These are phyloP conservation scores for Babesia gibsoni DNA, from an alignment of 169 alveolate genomes.

Conservation along the genomic window DNA sequence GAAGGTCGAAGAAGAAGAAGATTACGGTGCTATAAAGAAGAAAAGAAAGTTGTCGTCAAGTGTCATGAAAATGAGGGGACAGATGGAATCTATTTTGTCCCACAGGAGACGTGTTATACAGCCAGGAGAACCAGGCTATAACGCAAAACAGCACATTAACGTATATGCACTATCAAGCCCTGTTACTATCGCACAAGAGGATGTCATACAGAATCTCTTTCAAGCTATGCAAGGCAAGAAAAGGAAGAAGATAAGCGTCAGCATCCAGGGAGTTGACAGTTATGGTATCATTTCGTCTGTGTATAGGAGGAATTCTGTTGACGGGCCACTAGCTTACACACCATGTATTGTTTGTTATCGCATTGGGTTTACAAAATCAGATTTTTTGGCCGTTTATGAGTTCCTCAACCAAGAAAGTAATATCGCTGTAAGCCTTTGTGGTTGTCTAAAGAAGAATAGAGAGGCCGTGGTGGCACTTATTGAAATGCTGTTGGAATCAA, in stretches of 20 bases:
- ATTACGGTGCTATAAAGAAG: too few relatives aligned
- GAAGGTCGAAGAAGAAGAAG: too few relatives aligned
- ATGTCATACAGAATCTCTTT: not conserved
- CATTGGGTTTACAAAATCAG: slow-evolving; percentile 6
- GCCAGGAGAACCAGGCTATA: too few relatives aligned
- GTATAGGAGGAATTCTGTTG: not conserved
- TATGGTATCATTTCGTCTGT: slow-evolving; percentile 28
- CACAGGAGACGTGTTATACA: too few relatives aligned
- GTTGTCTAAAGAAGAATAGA: slow-evolving; percentile 7
- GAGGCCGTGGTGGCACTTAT: slow-evolving; percentile 5
- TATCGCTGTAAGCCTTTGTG: slow-evolving; percentile 16
- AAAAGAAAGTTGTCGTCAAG: too few relatives aligned
- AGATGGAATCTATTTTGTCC: too few relatives aligned
- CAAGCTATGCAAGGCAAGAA: not conserved
- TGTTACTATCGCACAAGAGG: not conserved
- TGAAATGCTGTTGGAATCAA: not conserved
- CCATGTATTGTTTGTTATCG: slow-evolving; percentile 45
- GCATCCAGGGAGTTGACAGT: not conserved
- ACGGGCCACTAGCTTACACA: not conserved
- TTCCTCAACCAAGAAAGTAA: slow-evolving; percentile 3
- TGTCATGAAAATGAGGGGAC: too few relatives aligned
- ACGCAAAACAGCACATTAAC: not conserved
- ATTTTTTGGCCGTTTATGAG: slow-evolving; percentile 26
- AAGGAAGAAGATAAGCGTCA: not conserved
- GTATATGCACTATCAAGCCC: slow-evolving; percentile 1